These are phyloP conservation scores for Penicillium fimorum DNA, from an alignment of 495 filamentous ascomycete genomes.

Conservation along the genomic window DNA sequence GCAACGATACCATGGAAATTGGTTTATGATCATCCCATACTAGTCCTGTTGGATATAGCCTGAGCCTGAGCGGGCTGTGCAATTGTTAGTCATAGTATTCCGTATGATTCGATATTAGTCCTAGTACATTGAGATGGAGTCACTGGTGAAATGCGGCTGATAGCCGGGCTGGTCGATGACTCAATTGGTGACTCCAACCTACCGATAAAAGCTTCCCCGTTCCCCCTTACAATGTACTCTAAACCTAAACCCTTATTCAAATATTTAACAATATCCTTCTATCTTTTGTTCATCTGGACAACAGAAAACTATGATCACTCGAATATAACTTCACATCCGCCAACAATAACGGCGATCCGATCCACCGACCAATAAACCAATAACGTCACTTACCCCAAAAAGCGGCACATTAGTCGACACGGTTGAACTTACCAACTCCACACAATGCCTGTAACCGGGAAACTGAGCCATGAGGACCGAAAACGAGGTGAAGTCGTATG, in stretches of 20 bases:
- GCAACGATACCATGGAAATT: slow-evolving; percentile 34
- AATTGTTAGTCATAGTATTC: slow-evolving; percentile 14
- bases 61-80: slow-evolving; percentile 1
- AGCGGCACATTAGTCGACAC: slow-evolving; percentile 15
- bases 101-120: slow-evolving; percentile 21
- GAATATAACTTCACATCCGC: slow-evolving; percentile 44
- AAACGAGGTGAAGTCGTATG: slow-evolving; percentile 81
- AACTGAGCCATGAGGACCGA: slow-evolving; percentile 69
- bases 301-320: slow-evolving; percentile 44
- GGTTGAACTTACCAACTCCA: slow-evolving; percentile 1
- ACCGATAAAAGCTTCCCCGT: slow-evolving; percentile 42
- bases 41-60: slow-evolving; percentile 4
- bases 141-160: neutral
- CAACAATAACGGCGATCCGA: slow-evolving; percentile 20
- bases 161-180: slow-evolving; percentile 21
- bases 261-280: neutral
- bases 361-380: slow-evolving; percentile 26
- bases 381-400: slow-evolving; percentile 25
- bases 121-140: slow-evolving; percentile 4
- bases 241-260: neutral
- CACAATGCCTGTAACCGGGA: slow-evolving; percentile 42
- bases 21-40: slow-evolving; percentile 19
- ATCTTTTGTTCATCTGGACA: slow-evolving; percentile 9
- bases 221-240: slow-evolving; percentile 9
- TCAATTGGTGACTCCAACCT: slow-evolving; percentile 32